Percentiles rank a stretch among this genome's conserved stretches.
Evolutionary conservation across 768 basidiomycete genomes (phyloP).

Genomic region (Cystofilobasidium macerans): DNA sequence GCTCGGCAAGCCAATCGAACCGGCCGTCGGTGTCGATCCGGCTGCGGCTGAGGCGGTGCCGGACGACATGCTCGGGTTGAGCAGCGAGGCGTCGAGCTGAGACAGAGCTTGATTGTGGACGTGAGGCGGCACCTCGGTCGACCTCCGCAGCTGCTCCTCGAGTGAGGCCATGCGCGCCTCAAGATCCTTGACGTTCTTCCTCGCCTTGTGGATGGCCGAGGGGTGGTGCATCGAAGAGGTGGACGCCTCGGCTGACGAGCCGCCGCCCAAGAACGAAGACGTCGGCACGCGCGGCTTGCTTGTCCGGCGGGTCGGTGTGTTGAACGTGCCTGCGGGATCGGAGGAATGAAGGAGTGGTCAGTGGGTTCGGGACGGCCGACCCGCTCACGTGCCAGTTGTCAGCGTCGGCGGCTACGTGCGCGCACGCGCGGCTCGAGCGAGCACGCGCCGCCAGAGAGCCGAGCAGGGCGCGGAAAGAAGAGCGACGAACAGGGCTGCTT

Average conservation of each 20-base stretch:
- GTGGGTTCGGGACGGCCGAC: background rate
- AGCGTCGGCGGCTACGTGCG: too few relatives aligned
- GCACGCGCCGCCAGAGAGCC: too few relatives aligned
- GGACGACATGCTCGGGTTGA: constrained; percentile 25
- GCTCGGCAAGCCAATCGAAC: background rate
- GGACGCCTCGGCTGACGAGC: background rate
- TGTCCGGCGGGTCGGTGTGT: constrained; percentile 36
- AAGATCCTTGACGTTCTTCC: constrained; percentile 28
- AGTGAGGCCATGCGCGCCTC: constrained; percentile 38
- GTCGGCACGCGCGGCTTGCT: constrained; percentile 19
- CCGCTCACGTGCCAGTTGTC: too few relatives aligned
- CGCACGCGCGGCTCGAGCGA: background rate
- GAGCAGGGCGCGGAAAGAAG: background rate
- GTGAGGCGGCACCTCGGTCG: constrained; percentile 37
- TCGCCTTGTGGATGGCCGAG: background rate
- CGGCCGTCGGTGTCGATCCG: background rate
- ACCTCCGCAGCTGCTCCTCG: constrained; percentile 36
- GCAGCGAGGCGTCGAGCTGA: constrained; percentile 35
- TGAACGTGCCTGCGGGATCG: constrained; percentile 37
- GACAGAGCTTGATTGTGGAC: constrained; percentile 38
- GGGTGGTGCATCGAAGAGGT: background rate
- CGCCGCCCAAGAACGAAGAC: background rate
- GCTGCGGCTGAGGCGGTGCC: background rate
- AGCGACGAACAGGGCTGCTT: constrained; percentile 18
- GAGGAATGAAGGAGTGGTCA: background rate